A percentile compares a stretch with the other conserved stretches of the same genome.
Evolutionary conservation across 2,329 filamentous ascomycete species (phyloP).

Genomic region (Corinectria fuckeliana): DNA sequence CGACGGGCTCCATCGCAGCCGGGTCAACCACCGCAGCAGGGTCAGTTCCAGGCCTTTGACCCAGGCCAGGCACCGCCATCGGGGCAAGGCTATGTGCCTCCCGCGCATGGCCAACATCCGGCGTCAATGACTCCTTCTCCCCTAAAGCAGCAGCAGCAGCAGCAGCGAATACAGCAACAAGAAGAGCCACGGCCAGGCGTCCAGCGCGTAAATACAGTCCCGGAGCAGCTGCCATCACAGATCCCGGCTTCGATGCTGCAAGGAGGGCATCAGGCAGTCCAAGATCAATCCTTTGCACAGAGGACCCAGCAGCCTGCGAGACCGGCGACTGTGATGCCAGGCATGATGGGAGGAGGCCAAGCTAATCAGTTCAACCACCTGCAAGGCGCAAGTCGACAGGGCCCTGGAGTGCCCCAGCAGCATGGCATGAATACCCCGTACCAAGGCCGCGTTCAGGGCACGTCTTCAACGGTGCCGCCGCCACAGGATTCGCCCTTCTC

Average conservation of each 20-base stretch:
- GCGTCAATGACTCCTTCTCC: constrained; percentile 37
- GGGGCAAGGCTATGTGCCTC: constrained; percentile 31
- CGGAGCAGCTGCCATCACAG: constrained; percentile 30
- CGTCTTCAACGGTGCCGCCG: constrained; percentile 28
- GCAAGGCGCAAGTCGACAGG: constrained; percentile 1
- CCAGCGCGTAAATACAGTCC: constrained; percentile 33
- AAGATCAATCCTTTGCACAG: constrained; percentile 1
- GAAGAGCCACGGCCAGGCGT: constrained; percentile 30
- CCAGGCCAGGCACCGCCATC: constrained; percentile 2
- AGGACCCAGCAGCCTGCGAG: constrained; percentile 21
- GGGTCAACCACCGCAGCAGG: constrained; percentile 13
- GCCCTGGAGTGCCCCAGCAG: constrained; percentile 4
- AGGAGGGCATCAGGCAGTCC: constrained; percentile 3
- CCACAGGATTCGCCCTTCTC: constrained; percentile 27
- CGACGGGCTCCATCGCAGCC: constrained; percentile 20
- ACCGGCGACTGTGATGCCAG: constrained; percentile 31
- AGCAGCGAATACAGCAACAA: not conserved
- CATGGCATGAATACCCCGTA: constrained; percentile 20
- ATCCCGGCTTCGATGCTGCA: constrained; percentile 21
- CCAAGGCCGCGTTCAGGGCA: constrained; percentile 18
- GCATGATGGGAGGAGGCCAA: constrained; percentile 25
- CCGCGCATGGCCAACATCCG: constrained; percentile 31
- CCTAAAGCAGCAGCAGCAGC: constrained; percentile 22
- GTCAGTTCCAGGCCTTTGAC: not conserved
- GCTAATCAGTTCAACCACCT: not conserved